phyloP scores from a whole-genome alignment of 2,329 filamentous ascomycete genomes.

The Chrysoporthe austroafricana region DNA sequence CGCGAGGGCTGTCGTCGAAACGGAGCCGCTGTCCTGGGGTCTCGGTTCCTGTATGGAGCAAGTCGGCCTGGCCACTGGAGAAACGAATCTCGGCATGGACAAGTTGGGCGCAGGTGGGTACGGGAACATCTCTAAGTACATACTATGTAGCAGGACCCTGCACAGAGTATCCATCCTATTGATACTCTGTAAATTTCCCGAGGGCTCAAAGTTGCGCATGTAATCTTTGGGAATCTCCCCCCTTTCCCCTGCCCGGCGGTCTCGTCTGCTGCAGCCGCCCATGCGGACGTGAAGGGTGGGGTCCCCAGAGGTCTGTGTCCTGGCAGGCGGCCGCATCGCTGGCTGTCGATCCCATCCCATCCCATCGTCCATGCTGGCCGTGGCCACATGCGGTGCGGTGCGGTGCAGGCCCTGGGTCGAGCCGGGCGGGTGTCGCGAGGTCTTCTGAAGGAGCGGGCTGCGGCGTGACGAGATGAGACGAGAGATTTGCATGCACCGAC shows the following conservation, averaged over 20 bases:
- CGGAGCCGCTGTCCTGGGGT: neutral
- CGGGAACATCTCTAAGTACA: constrained; percentile 12
- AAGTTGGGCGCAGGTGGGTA: constrained; percentile 22
- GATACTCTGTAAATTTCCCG: constrained; percentile 21
- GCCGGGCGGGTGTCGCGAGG: neutral
- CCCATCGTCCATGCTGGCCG: neutral
- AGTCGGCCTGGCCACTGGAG: constrained; percentile 8
- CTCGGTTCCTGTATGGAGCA: constrained; percentile 9
- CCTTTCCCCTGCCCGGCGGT: neutral
- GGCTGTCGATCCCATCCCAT: neutral
- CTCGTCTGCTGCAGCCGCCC: neutral
- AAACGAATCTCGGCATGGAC: constrained; percentile 26
- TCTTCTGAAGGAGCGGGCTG: constrained; percentile 9
- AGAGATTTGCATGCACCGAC: constrained; percentile 8
- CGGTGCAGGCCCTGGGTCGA: neutral
- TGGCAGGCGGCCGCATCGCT: neutral
- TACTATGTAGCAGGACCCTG: neutral
- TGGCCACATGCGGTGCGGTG: neutral
- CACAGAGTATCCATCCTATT: constrained; percentile 12
- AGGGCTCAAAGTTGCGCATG: constrained; percentile 27
- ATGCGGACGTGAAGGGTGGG: neutral
- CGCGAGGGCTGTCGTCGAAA: neutral
- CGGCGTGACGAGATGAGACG: constrained; percentile 21
- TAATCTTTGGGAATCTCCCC: neutral
- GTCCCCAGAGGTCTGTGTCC: neutral